A percentile compares a stretch with the other conserved stretches of the same genome.
phyloP scores from a whole-genome alignment of 1,284 basidiomycete genomes.

The Cerrena zonata region DNA sequence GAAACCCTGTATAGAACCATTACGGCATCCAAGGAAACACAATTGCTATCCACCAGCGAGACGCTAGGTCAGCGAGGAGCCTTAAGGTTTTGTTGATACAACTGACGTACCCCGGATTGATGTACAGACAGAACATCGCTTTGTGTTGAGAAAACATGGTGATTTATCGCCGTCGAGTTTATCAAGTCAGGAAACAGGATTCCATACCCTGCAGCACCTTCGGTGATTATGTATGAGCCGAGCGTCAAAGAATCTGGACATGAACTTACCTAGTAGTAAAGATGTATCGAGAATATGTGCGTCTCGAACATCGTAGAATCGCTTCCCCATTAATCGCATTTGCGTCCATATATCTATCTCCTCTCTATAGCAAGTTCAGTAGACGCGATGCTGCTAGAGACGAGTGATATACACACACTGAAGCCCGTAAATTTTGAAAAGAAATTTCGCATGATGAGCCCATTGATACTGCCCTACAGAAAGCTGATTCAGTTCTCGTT shows the following conservation, averaged over 20 bases:
- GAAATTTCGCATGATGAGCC: conserved; percentile 44
- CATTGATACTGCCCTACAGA: conserved; percentile 47
- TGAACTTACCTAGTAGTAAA: conserved; percentile 48
- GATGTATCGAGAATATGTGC: conserved; percentile 43
- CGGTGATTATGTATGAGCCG: not conserved
- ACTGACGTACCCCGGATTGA: conserved; percentile 40
- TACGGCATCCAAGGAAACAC: conserved; percentile 58
- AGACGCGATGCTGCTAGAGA: too few relatives aligned
- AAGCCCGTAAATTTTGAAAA: conserved; percentile 35
- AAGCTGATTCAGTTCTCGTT: not conserved
- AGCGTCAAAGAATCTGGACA: not conserved
- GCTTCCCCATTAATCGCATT: conserved; percentile 9
- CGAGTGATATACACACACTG: conserved; percentile 34
- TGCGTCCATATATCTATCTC: conserved; percentile 15
- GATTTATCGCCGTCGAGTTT: conserved; percentile 22
- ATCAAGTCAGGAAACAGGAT: conserved; percentile 50
- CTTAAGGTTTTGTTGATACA: not conserved
- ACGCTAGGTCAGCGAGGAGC: not conserved
- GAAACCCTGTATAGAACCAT: conserved; percentile 53
- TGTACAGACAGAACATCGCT: conserved; percentile 60
- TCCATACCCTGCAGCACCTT: conserved; percentile 23
- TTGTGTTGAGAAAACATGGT: conserved; percentile 37
- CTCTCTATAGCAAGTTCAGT: too few relatives aligned
- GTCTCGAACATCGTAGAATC: conserved; percentile 48
- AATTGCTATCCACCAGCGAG: conserved; percentile 37